Base-by-base conservation (phyloP, 2,329 filamentous ascomycete species). In the Beauveria rudraprayagi region DNA sequence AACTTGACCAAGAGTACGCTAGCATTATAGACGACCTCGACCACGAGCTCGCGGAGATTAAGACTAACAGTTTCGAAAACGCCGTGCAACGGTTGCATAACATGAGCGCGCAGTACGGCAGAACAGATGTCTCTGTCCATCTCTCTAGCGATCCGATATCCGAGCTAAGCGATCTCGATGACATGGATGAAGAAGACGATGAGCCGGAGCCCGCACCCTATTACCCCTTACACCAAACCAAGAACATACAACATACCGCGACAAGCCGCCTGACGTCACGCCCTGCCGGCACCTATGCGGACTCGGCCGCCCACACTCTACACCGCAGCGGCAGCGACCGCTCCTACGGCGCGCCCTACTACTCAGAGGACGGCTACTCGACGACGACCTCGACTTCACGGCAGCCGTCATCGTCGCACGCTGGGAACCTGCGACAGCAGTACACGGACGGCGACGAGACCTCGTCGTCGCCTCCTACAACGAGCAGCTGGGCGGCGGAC, bases 121-220 rank as follows among this genome's bases (percentile, higher is more conserved):
- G 26, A 14, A n/a, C 24, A 9, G 44, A 56, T 10, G 37, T 40
- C 9, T 60, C 50, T 10, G 40, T 34, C 24, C 41, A 54, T 11
- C 48, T 47, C 11, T 46, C 48, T 6, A 60, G 57, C 0, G 77
- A 77, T 10, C 67, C 69, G 0, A 72, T 77, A 6, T 82, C 80
- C 0, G 57, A 60, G 28, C 57, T 60, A n/a, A 60, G 57, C 28
- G 80, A 83, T 43, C 72, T 83, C 19, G 82, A 80, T 57, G 80
- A 83, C 47, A 69, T 80, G n/a, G 81, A 83, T 51, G 78, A 83
- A 1, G 77, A 81, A 11, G 63, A 56, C 6, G 63, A 57, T 5
- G 65, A 65, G 5, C 63, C 61, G 17, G 59, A 67, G 0, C 47
- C 64, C 0, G 64, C 68, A 5, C 67, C 0, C 64, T 68, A 48